phyloP scores from a whole-genome alignment of 192 early-diverging fungal species.

The Cetraspora pellucida region DNA sequence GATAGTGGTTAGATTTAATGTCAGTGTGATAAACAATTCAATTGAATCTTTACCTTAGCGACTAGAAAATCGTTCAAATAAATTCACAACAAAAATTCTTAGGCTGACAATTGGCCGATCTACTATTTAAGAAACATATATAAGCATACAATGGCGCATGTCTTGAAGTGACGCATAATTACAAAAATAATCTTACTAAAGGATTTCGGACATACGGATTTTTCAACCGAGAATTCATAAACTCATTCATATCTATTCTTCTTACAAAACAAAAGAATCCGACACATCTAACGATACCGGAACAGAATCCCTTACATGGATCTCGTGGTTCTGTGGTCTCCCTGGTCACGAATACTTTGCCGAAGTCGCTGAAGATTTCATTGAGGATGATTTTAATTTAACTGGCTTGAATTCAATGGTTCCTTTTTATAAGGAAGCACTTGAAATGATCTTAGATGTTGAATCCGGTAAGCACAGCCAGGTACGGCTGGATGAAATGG shows the following conservation, averaged over 20 bases:
- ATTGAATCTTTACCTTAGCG: too few species aligned
- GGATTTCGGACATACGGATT: background rate
- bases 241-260: background rate
- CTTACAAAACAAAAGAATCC: conserved; percentile 38
- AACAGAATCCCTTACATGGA: conserved; percentile 67
- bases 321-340: conserved; percentile 76
- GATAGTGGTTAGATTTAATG: too few species aligned
- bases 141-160: too few species aligned
- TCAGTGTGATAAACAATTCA: too few species aligned
- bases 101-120: too few species aligned
- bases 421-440: conserved; percentile 85
- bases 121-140: too few species aligned
- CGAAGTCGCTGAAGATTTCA: conserved; percentile 77
- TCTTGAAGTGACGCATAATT: too few species aligned
- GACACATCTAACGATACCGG: conserved; percentile 53
- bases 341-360: conserved; percentile 78
- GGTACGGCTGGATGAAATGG: background rate
- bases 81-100: too few species aligned
- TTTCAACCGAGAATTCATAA: background rate
- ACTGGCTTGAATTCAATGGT: conserved; percentile 85
- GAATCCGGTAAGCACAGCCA: conserved; percentile 56
- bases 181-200: background rate
- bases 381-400: conserved; percentile 97
- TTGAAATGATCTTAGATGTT: conserved; percentile 94
- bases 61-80: too few species aligned